phyloP scores from a whole-genome alignment of 805 yeast genomes.

The Candida hungchunana region DNA sequence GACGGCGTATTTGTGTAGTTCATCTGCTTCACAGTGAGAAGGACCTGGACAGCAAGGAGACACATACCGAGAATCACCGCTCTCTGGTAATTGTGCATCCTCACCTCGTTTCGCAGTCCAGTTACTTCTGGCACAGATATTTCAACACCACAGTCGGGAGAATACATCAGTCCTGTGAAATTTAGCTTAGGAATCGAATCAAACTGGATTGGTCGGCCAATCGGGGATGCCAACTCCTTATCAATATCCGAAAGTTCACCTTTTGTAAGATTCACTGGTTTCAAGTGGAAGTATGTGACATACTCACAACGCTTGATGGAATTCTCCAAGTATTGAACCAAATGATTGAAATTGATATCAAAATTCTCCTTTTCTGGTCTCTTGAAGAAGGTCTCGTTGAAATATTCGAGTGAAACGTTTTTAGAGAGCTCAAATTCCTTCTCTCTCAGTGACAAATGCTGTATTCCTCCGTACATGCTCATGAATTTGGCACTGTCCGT shows the following conservation, averaged over 20 bases:
- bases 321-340: conserved; percentile 27
- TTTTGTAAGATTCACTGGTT: conserved; percentile 50
- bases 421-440: conserved; percentile 43
- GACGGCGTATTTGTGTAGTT: conserved; percentile 74
- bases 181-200: conserved; percentile 49
- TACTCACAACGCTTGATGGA: conserved; percentile 59
- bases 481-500: conserved; percentile 62
- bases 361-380: conserved; percentile 14
- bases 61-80: conserved; percentile 16
- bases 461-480: conserved; percentile 60
- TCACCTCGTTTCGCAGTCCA: conserved; percentile 60
- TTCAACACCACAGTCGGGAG: conserved; percentile 83
- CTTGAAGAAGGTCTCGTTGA: conserved; percentile 35
- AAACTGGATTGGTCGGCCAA: conserved; percentile 69
- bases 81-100: conserved; percentile 21
- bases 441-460: conserved; percentile 40
- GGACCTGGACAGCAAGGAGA: conserved; percentile 27
- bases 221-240: conserved; percentile 64
- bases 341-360: conserved; percentile 23
- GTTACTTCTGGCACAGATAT: conserved; percentile 34
- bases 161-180: conserved; percentile 61
- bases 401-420: conserved; percentile 38
- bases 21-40: conserved; percentile 54
- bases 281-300: conserved; percentile 62
- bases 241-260: conserved; percentile 61